Evolutionary conservation across 2,329 filamentous ascomycete species (phyloP).

Genomic region (Salinomyces thailandicus): DNA sequence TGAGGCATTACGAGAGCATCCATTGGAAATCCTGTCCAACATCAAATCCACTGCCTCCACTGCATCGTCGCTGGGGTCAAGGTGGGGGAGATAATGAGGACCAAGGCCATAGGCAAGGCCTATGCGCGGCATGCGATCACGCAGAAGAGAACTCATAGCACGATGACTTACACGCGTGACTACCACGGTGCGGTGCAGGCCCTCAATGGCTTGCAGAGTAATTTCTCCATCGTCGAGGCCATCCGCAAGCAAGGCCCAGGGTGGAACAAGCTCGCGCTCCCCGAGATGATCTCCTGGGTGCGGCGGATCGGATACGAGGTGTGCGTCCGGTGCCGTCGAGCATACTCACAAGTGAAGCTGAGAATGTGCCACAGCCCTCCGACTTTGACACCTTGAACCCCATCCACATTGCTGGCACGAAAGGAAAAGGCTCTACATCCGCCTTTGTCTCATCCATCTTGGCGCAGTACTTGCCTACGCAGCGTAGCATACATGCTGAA

Average conservation of each 20-base stretch:
- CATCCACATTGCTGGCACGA: constrained; percentile 85
- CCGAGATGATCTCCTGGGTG: constrained; percentile 74
- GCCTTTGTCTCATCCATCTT: constrained; percentile 75
- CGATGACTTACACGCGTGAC: constrained; percentile 11
- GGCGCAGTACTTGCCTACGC: constrained; percentile 45
- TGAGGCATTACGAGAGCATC: too few species aligned
- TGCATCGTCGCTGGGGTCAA: not conserved
- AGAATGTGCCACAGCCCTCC: constrained; percentile 38
- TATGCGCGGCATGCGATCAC: constrained; percentile 4
- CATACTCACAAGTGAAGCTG: constrained; percentile 4
- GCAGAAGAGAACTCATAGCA: constrained; percentile 8
- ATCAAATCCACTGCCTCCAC: not conserved
- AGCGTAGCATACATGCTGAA: constrained; percentile 23
- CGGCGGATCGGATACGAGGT: constrained; percentile 64
- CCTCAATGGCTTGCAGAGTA: constrained; percentile 69
- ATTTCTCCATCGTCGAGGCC: constrained; percentile 65
- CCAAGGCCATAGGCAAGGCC: constrained; percentile 5
- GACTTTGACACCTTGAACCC: constrained; percentile 50
- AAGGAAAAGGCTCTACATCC: constrained; percentile 85
- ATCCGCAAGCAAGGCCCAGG: constrained; percentile 63
- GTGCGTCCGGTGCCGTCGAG: constrained; percentile 23
- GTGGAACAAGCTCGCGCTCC: constrained; percentile 65
- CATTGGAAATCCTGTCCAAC: not conserved
- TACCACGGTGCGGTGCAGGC: constrained; percentile 55
- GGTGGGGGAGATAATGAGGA: constrained; percentile 5